These are phyloP conservation scores for Lojkania enalia DNA, from an alignment of 2,329 filamentous ascomycete species.

Conservation along the genomic window DNA sequence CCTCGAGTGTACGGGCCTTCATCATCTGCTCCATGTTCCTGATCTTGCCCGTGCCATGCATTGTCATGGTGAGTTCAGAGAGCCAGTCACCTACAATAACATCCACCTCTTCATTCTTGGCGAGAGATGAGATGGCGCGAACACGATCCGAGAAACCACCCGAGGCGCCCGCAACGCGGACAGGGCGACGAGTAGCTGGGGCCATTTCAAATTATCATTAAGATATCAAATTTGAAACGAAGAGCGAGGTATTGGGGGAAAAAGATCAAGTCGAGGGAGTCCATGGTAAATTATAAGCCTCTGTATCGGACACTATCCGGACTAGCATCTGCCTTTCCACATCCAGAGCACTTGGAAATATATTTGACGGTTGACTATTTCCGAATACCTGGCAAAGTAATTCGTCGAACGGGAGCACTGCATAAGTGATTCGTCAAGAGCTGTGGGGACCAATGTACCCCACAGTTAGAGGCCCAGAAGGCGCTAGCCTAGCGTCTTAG, in stretches of 20 bases:
- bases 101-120: slow-evolving; percentile 39
- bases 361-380: slow-evolving; percentile 22
- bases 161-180: slow-evolving; percentile 50
- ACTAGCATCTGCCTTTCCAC: background rate
- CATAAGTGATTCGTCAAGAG: slow-evolving; percentile 7
- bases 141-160: slow-evolving; percentile 51
- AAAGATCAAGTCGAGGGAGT: slow-evolving; percentile 1
- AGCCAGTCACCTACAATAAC: slow-evolving; percentile 41
- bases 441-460: slow-evolving; percentile 16
- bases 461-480: slow-evolving; percentile 11
- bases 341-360: slow-evolving; percentile 8
- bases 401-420: too few species aligned
- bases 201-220: slow-evolving; percentile 18
- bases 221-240: too few species aligned
- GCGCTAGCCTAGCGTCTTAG: slow-evolving; percentile 9
- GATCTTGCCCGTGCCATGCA: slow-evolving; percentile 30
- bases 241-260: background rate
- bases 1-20: slow-evolving; percentile 47
- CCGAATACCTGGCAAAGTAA: slow-evolving; percentile 10
- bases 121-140: slow-evolving; percentile 48
- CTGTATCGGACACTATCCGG: slow-evolving; percentile 9
- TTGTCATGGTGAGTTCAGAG: slow-evolving; percentile 36
- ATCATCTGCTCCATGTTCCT: slow-evolving; percentile 45
- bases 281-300: slow-evolving; percentile 13
- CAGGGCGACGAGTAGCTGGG: slow-evolving; percentile 31